Evolutionary conservation across 768 basidiomycete genomes (phyloP).

Genomic region (Dioszegia crocea): DNA sequence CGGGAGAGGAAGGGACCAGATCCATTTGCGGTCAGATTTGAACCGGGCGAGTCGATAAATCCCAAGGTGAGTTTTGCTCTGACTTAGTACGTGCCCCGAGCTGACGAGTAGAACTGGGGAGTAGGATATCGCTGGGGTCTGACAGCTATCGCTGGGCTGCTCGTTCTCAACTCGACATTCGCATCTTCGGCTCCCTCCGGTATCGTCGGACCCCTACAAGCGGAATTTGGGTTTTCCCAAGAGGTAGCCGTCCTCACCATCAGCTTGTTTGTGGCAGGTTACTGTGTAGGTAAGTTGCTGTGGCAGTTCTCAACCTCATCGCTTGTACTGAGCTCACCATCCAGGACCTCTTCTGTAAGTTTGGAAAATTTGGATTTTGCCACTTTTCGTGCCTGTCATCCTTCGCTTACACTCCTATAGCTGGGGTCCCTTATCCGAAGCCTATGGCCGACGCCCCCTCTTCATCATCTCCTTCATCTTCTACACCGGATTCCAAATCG

Average conservation of each 20-base stretch:
- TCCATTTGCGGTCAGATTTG: constrained; percentile 43
- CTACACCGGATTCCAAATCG: constrained; percentile 49
- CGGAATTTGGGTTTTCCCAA: constrained; percentile 39
- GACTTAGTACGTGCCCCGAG: not conserved
- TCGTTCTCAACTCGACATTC: constrained; percentile 49
- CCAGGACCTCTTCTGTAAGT: no score
- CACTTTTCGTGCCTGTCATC: no score
- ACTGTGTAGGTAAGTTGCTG: constrained; percentile 49
- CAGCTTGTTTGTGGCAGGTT: constrained; percentile 46
- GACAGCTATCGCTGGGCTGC: constrained; percentile 40
- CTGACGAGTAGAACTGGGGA: constrained; percentile 40
- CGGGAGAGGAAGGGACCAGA: constrained; percentile 35
- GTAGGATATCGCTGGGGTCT: constrained; percentile 42
- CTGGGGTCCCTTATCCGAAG: constrained; percentile 41
- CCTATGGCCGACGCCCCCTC: constrained; percentile 50
- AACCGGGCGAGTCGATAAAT: constrained; percentile 44
- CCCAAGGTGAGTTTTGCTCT: constrained; percentile 35
- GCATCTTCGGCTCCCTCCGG: constrained; percentile 47
- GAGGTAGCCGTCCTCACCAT: constrained; percentile 46
- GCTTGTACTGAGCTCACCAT: no score
- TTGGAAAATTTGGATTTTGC: no score
- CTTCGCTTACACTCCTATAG: no score
- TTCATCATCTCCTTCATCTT: constrained; percentile 49
- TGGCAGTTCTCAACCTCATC: constrained; percentile 24
- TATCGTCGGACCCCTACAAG: constrained; percentile 34